Evolutionary conservation across 257 asterid genomes (phyloP).

Genomic region (Nyctanthes arbortristis): DNA sequence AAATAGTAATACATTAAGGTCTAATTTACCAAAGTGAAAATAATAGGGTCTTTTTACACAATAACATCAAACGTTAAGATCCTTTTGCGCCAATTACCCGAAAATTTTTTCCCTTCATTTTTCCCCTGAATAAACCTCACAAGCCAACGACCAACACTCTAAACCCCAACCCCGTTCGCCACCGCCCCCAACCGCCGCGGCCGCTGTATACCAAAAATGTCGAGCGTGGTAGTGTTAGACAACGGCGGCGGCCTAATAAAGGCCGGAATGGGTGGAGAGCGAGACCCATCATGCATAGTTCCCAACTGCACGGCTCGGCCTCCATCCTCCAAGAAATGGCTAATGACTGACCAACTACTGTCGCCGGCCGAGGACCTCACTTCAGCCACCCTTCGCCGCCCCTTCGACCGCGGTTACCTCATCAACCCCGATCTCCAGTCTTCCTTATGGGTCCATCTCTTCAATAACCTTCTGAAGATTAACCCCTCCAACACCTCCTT

Average conservation of each 20-base stretch:
- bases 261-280: conserved; percentile 92
- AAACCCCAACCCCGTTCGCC: too few species aligned
- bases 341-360: conserved; percentile 78
- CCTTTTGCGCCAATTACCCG: too few species aligned
- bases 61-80: too few species aligned
- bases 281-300: conserved; percentile 71
- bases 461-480: conserved; percentile 64
- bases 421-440: conserved; percentile 93
- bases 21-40: too few species aligned
- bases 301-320: conserved; percentile 93
- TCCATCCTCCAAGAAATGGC: conserved; percentile 84
- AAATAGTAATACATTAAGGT: too few species aligned
- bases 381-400: conserved; percentile 96
- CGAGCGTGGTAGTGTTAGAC: conserved; percentile 78
- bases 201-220: conserved; percentile 37
- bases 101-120: too few species aligned
- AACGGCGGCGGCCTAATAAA: conserved; percentile 90
- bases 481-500: conserved; percentile 65
- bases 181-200: neutral
- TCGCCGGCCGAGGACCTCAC: conserved; percentile 85
- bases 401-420: conserved; percentile 87
- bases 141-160: too few species aligned
- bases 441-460: conserved; percentile 76
- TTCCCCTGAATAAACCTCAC: too few species aligned
- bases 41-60: too few species aligned